Percentiles rank a stretch among this genome's conserved stretches.
phyloP scores from a whole-genome alignment of 345 rosid species.

The Aquilaria sinensis region DNA sequence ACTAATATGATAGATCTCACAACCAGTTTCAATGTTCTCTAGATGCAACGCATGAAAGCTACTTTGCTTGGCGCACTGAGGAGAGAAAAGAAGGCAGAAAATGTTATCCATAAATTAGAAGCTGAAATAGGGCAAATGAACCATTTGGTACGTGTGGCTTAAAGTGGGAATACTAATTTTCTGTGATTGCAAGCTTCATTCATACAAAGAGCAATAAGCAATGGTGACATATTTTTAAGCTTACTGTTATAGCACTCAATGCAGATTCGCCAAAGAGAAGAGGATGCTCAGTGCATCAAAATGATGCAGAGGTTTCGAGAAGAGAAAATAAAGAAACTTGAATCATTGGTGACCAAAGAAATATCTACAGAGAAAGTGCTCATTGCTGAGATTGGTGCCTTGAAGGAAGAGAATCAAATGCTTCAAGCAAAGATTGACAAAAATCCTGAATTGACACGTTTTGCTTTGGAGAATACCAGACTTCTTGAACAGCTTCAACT shows the following conservation, averaged over 20 bases:
- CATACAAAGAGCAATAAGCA: conserved; percentile 3
- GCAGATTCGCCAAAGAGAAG: conserved; percentile 60
- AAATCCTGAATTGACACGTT: conserved; percentile 55
- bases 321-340: conserved; percentile 57
- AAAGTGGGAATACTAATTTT: conserved; percentile 10
- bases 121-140: conserved; percentile 58
- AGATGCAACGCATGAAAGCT: conserved; percentile 34
- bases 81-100: conserved; percentile 64
- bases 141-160: conserved; percentile 46
- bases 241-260: conserved; percentile 20
- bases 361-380: conserved; percentile 48
- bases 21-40: conserved; percentile 14
- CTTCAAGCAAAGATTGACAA: conserved; percentile 48
- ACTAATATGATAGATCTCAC: neutral
- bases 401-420: conserved; percentile 61
- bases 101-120: conserved; percentile 37
- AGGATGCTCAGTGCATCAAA: conserved; percentile 48
- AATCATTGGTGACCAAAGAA: conserved; percentile 38
- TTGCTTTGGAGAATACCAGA: conserved; percentile 56
- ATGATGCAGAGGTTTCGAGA: conserved; percentile 52
- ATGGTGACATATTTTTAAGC: conserved; percentile 10
- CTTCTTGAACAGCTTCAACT: conserved; percentile 60
- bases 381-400: conserved; percentile 50
- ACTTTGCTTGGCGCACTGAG: conserved; percentile 53
- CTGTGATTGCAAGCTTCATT: neutral